Percentiles rank a stretch among this genome's conserved stretches.
phyloP scores from a whole-genome alignment of 306 rosid species.

The Astragalus glycyphyllos region DNA sequence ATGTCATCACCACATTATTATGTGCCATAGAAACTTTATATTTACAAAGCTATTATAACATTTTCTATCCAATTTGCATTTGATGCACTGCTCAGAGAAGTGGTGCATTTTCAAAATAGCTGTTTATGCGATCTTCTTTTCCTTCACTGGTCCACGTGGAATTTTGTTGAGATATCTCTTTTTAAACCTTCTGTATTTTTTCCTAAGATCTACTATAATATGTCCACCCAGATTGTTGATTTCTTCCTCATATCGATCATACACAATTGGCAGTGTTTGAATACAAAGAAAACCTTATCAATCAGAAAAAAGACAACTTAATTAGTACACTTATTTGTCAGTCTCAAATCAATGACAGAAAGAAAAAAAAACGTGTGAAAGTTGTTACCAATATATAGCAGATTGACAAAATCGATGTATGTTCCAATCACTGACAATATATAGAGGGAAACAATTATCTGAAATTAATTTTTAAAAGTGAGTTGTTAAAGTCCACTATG shows the following conservation, averaged over 20 bases:
- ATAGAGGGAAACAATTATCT: slow-evolving; percentile 64
- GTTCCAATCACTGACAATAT: slow-evolving; percentile 68
- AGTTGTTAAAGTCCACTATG: neutral
- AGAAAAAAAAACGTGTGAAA: slow-evolving; percentile 1
- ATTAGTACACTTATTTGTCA: slow-evolving; percentile 13
- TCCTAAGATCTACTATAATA: slow-evolving; percentile 48
- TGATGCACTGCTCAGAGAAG: neutral
- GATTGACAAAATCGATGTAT: slow-evolving; percentile 63
- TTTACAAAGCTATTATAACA: neutral
- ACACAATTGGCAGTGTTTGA: slow-evolving; percentile 64
- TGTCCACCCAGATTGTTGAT: slow-evolving; percentile 55
- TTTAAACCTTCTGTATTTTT: slow-evolving; percentile 54
- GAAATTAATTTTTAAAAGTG: slow-evolving; percentile 36
- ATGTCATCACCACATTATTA: neutral
- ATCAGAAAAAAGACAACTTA: slow-evolving; percentile 7
- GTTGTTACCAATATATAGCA: slow-evolving; percentile 71
- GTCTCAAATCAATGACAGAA: neutral
- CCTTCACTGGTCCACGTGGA: slow-evolving; percentile 76
- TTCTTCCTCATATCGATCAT: slow-evolving; percentile 67
- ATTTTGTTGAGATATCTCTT: slow-evolving; percentile 66
- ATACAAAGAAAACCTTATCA: slow-evolving; percentile 61
- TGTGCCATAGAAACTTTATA: neutral
- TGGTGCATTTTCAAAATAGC: neutral
- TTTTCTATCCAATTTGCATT: slow-evolving; percentile 1
- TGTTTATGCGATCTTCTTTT: slow-evolving; percentile 60